Base-by-base conservation (phyloP, 2,329 filamentous ascomycete species). In the Neopestalotiopsis sp. region DNA sequence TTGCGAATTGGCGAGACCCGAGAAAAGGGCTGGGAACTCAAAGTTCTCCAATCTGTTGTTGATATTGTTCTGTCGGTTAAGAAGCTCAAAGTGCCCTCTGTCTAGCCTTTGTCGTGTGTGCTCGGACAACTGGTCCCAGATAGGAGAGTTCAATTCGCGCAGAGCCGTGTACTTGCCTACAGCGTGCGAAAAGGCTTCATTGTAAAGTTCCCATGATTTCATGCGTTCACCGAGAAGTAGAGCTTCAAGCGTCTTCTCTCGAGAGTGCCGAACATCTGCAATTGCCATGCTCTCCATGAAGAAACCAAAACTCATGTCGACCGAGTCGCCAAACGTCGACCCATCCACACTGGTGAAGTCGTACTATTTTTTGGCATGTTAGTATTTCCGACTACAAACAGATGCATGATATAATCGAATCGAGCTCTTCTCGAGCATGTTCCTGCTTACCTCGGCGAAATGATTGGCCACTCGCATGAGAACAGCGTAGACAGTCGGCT, bases 171-270 rank as follows among this genome's bases (percentile, higher is more conserved):
- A 94, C 80, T 96, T 97, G 64, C 95, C 96, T 10, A 93, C 94
- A 0, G 91, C 94, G 79, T 98, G 96, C 4, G 94, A 90, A 76
- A 98, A 98, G 0, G 94, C 94, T 79, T 98, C 94, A 69, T 93
- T 94, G 81, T 97, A 98, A 2, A 99, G 86, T 7, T 91, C 87
- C 75, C 91, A 89, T 62, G 89, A 97, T 69, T 91, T 91, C 90
- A 98, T 93, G 49, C 89, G 89, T 81, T 99, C 95, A 68, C 93
- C 95, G 12, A 99, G 84, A n/a, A 98, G 87, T 61, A 98, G 86
- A 0, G 91, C 93, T 80, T 98, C 94, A 30, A 98, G 85, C 0
- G 93, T 97, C 85, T 96, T 97, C 77, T 97, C 94, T 32, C 92
- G 88, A 77, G 93, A 97, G 69, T 88, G 84, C 67, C 94, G 87